A percentile compares a stretch with the other conserved stretches of the same genome.
Evolutionary conservation across 2,329 filamentous ascomycete genomes (phyloP).

Genomic region (Stemphylium lycopersici): DNA sequence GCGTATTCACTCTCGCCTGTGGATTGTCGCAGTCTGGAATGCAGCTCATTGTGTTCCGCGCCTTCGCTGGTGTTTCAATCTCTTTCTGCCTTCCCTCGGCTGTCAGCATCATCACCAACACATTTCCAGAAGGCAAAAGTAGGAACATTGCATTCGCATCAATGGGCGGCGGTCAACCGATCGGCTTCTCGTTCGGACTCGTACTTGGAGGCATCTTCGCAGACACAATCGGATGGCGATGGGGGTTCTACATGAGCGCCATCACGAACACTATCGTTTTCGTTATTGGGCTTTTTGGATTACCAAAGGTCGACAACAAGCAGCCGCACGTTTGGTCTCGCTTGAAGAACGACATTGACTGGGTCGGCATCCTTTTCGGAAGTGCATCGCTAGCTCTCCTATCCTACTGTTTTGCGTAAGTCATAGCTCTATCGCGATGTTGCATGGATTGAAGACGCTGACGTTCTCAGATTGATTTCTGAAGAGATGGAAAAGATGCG

Average conservation of each 20-base stretch:
- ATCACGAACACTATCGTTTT: constrained; percentile 52
- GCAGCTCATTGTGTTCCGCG: constrained; percentile 57
- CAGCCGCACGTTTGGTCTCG: constrained; percentile 32
- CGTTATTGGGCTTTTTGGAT: constrained; percentile 48
- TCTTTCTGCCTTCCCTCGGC: constrained; percentile 58
- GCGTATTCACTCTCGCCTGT: constrained; percentile 54
- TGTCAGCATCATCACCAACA: constrained; percentile 57
- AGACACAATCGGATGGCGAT: constrained; percentile 53
- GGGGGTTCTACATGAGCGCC: constrained; percentile 58
- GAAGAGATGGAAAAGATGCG: no score
- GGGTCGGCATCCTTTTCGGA: constrained; percentile 48
- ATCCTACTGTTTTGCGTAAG: constrained; percentile 50
- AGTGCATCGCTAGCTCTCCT: constrained; percentile 57
- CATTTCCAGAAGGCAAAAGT: constrained; percentile 54
- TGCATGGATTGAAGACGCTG: no score
- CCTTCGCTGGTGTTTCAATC: constrained; percentile 54
- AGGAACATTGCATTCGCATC: constrained; percentile 60
- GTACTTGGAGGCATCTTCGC: constrained; percentile 59
- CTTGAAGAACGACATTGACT: constrained; percentile 51
- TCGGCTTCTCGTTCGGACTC: constrained; percentile 60
- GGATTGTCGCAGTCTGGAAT: constrained; percentile 45
- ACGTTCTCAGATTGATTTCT: no score
- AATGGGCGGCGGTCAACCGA: constrained; percentile 57
- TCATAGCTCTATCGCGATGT: no score
- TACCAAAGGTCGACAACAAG: constrained; percentile 30